Base-by-base conservation (phyloP, 352 stramenopile genomes). In the Lagenidium giganteum region DNA sequence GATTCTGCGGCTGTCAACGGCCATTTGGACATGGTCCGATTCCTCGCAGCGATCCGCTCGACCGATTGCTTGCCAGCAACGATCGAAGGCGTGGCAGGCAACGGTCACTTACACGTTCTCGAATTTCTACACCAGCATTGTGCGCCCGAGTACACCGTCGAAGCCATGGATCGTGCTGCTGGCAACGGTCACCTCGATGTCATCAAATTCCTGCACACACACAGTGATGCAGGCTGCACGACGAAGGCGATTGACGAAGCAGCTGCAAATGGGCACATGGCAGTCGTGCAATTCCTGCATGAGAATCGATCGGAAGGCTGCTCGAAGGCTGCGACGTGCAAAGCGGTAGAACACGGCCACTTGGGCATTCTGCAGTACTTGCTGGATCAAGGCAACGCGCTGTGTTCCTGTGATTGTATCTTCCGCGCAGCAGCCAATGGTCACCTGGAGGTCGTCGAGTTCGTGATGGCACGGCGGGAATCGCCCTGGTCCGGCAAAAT, bases 201-300 rank as follows among this genome's bases (percentile, higher is more conserved):
- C 3, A 21, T 53, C 3, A n/a, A 42, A 17, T 54, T 21, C 22
- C 47, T 54, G 5, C 37, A 29, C 13, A 16, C 5, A 8, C 39
- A 41, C 27, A 22, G 37, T 21, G 25, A 8, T 3, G 37, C 33
- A 29, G 23, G 16, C 6, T 54, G 47, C 21, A 31, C 47, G 12
- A 17, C 8, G 12, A 8, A 28, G 21, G 38, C 47, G 5, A 11
- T 54, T 8, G 28, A 9, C 8, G 8, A 14, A 29, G 35, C 36
- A 6, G 42, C 42, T 13, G 23, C 13, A n/a, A 57, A 62, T 23
- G 76, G 76, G 0, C 70, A 74, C 40, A 43, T 82, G 8, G 34
- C 62, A 1, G 46, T 84, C n/a, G 50, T 88, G 18, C 47, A 77
- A 34, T 88, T 66, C 54, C 58, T 88, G 3, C 66, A 88, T 30